A percentile compares a stretch with the other conserved stretches of the same genome.
Conservation (phyloP, 2,329 filamentous ascomycete species). For the Epichloe brachyelytri region DNA sequence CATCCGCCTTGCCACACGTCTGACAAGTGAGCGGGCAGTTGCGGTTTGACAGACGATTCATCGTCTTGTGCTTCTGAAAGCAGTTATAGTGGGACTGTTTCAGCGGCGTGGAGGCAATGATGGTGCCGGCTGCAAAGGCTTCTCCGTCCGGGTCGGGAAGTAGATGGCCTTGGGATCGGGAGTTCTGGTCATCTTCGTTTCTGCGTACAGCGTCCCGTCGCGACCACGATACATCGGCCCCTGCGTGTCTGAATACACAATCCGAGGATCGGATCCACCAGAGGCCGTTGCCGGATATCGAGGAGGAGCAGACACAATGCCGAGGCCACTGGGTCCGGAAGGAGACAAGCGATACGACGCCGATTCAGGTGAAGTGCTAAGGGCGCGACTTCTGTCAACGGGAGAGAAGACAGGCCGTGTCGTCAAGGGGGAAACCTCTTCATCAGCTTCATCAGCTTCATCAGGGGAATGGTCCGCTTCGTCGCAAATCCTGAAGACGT, state of each 20-base stretch:
- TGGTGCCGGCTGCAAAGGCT: conserved; percentile 18
- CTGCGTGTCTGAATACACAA: conserved; percentile 21
- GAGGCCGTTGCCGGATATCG: conserved; percentile 10
- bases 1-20: conserved; percentile 34
- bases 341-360: background rate
- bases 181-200: conserved; percentile 23
- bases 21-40: conserved; percentile 41
- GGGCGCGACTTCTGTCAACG: conserved; percentile 11
- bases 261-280: conserved; percentile 17
- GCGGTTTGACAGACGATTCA: conserved; percentile 35
- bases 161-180: conserved; percentile 23
- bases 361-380: conserved; percentile 1
- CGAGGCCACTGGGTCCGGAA: background rate
- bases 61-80: conserved; percentile 32
- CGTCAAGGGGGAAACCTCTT: background rate
- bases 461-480: background rate
- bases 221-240: conserved; percentile 23
- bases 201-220: conserved; percentile 28
- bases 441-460: background rate
- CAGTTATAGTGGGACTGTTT: conserved; percentile 32
- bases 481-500: conserved; percentile 12
- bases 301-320: background rate
- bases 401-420: conserved; percentile 5
- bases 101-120: conserved; percentile 31
- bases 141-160: conserved; percentile 23